phyloP scores from a whole-genome alignment of 495 filamentous ascomycete species.

The Penicillium soppii region DNA sequence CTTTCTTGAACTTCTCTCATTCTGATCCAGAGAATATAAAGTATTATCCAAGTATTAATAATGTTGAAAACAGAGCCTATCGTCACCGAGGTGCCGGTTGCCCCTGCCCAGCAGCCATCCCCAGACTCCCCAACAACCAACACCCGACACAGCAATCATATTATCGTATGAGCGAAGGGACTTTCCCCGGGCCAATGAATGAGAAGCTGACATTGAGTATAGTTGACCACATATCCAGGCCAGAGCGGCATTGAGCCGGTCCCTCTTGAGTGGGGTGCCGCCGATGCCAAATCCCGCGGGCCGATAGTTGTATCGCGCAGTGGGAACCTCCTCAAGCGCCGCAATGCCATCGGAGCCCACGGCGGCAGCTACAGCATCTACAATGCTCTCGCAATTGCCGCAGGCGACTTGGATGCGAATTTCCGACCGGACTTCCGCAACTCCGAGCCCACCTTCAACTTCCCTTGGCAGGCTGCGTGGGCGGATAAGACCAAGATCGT shows the following conservation, averaged over 20 bases:
- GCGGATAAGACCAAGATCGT: constrained; percentile 91
- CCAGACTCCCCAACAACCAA: constrained; percentile 25
- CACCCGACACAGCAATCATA: constrained; percentile 42
- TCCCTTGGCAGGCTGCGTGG: constrained; percentile 90
- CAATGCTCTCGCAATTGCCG: constrained; percentile 89
- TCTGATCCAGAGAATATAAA: constrained; percentile 2
- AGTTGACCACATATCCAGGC: constrained; percentile 85
- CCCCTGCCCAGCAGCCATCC: constrained; percentile 21
- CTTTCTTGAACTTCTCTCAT: constrained; percentile 1
- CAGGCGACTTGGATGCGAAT: constrained; percentile 78
- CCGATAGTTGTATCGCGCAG: constrained; percentile 88
- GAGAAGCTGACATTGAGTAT: neutral
- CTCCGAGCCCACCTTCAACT: constrained; percentile 83
- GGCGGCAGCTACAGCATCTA: constrained; percentile 98
- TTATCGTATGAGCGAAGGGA: constrained; percentile 32
- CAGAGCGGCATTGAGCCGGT: constrained; percentile 92
- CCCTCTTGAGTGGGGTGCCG: constrained; percentile 81
- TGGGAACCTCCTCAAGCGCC: constrained; percentile 71
- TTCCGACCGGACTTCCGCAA: constrained; percentile 94
- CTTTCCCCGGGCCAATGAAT: neutral
- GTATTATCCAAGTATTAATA: neutral
- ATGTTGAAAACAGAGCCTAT: constrained; percentile 24
- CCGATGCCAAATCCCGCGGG: constrained; percentile 71
- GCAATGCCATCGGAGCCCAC: constrained; percentile 89
- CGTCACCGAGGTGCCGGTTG: constrained; percentile 9